phyloP scores from a whole-genome alignment of 163 green algal genomes.

The Scenedesmus sp. region DNA sequence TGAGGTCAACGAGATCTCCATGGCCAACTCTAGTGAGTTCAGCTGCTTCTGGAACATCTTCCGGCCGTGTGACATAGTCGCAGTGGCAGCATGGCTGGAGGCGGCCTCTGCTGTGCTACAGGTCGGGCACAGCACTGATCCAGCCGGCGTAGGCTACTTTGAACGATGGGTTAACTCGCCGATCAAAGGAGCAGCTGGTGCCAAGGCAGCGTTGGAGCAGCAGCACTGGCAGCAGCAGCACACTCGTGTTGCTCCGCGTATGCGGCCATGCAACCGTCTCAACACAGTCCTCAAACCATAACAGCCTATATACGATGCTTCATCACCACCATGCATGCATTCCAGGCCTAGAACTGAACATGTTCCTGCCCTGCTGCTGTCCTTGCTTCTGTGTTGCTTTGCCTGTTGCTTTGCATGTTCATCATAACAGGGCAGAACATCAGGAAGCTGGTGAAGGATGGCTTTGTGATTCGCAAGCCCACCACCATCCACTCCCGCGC shows the following conservation, averaged over 20 bases:
- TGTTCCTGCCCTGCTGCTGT: background rate
- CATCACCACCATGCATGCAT: background rate
- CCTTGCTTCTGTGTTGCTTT: background rate
- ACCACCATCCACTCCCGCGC: slow-evolving; percentile 97
- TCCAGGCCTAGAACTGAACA: background rate
- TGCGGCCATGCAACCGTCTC: background rate
- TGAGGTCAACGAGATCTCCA: slow-evolving; percentile 99
- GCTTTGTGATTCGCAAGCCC: slow-evolving; percentile 99
- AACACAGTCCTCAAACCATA: background rate
- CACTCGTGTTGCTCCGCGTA: background rate
- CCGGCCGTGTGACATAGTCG: background rate
- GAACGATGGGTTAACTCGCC: background rate
- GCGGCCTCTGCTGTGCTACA: slow-evolving; percentile 6
- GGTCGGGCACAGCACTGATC: background rate
- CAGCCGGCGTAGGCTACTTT: background rate
- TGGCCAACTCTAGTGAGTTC: slow-evolving; percentile 98
- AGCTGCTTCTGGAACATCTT: background rate
- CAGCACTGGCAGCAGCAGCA: slow-evolving; percentile 11
- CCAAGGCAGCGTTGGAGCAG: background rate
- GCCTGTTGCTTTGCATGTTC: background rate
- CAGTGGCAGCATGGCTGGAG: background rate
- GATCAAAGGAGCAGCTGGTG: background rate
- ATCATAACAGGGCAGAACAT: slow-evolving; percentile 96
- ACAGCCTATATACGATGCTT: background rate
- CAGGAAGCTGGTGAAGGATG: slow-evolving; percentile 99